Evolutionary conservation across 768 basidiomycete species (phyloP), one percentile per base, ranked within the genome.

Genomic region (Kwoniella dendrophila): DNA sequence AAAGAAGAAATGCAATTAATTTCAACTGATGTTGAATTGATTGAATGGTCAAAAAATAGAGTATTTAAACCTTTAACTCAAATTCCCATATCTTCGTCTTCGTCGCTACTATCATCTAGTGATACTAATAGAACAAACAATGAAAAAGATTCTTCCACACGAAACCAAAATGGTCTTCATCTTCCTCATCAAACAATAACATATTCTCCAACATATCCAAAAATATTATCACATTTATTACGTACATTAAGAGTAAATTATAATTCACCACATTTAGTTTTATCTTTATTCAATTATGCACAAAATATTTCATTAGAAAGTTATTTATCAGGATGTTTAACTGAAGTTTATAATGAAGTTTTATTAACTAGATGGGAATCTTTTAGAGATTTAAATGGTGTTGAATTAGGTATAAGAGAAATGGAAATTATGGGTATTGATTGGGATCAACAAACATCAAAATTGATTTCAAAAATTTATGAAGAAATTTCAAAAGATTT

Each of bases 251-350:
- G 93, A 24, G 88, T 87, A 69, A 87, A 85, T 52, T 92, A 89
- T 77, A 78, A 78, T 18, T 87, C 92, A 62, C 92, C 93, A 0
- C 84, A 91, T 70, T 83, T 92, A 27, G 87, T 92, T 1, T 83
- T 97, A 18, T 83, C 87, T 20, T 83, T 95, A 26, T 97, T 96
- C 81, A 82, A 87, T 51, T 84, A 92, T 75, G 89, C 91, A 0
- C 85, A 87, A 40, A 83, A 84, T 40, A 84, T 87, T 3, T 90
- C 89, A 1, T 84, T 88, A 50, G 83, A 87, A 3, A 91, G 89
- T 4, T 97, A 90, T 77, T 88, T 94, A 30, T 87, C 88, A 70
- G 94, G 93, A 2, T 97, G 94, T 78, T 88, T 90, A 10, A 89
- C 92, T 0, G 83, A 83, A 10, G 89, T 88, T 0, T 96, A 95